These are phyloP conservation scores for Neurospora tetraspora DNA, from an alignment of 495 filamentous ascomycete species.

Conservation along the genomic window DNA sequence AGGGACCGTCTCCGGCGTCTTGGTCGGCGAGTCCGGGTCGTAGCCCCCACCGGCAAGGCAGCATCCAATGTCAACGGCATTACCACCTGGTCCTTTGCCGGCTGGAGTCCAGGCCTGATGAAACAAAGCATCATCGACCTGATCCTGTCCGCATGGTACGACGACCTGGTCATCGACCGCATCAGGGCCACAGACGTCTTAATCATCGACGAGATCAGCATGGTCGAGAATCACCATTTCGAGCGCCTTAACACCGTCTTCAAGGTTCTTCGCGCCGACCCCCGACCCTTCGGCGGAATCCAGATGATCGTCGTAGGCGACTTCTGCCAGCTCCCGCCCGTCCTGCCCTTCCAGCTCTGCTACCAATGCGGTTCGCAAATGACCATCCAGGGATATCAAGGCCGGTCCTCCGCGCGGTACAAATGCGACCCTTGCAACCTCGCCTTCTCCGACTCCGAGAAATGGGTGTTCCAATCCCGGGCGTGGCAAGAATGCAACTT, in stretches of 20 bases:
- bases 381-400: too few species aligned
- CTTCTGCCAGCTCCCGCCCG: conserved; percentile 91
- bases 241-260: conserved; percentile 35
- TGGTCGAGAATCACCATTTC: conserved; percentile 47
- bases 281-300: conserved; percentile 64
- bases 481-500: conserved; percentile 29
- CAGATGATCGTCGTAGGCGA: conserved; percentile 92
- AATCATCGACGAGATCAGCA: conserved; percentile 37
- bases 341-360: conserved; percentile 73
- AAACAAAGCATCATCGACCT: conserved; percentile 6
- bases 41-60: conserved; percentile 47
- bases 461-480: conserved; percentile 22
- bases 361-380: conserved; percentile 19
- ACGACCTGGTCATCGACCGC: too few species aligned
- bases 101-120: conserved; percentile 34
- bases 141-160: too few species aligned
- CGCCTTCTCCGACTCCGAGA: too few species aligned
- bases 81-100: conserved; percentile 45
- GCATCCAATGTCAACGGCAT: conserved; percentile 44
- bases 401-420: too few species aligned
- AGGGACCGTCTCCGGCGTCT: not conserved
- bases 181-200: conserved; percentile 24
- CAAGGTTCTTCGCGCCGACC: too few species aligned
- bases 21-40: conserved; percentile 34
- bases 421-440: too few species aligned